Percentiles rank a stretch among this genome's conserved stretches.
These are phyloP conservation scores for Fusarium proliferatum DNA, from an alignment of 2,329 filamentous ascomycete genomes.

Conservation along the genomic window DNA sequence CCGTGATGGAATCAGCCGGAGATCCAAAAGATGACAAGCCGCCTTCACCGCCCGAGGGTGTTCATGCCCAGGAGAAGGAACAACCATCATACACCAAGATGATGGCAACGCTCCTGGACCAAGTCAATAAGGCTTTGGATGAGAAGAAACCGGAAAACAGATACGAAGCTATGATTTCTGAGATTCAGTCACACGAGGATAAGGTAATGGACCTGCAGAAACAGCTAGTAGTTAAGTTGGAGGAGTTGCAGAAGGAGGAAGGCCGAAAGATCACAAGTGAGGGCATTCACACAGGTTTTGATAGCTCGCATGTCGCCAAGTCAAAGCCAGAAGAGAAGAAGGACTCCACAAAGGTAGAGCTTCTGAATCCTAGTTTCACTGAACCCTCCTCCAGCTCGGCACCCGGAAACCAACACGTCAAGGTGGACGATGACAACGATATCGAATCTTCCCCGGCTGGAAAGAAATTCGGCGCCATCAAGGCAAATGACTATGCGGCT, in stretches of 20 bases:
- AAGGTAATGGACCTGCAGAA: constrained; percentile 84
- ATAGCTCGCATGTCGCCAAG: constrained; percentile 84
- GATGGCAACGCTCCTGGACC: constrained; percentile 96
- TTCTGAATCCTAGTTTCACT: constrained; percentile 75
- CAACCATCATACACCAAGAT: constrained; percentile 93
- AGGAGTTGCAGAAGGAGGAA: constrained; percentile 86
- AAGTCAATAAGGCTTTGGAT: constrained; percentile 87
- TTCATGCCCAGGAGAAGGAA: constrained; percentile 78
- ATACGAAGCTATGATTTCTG: constrained; percentile 80
- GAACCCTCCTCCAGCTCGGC: constrained; percentile 24
- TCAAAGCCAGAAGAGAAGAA: constrained; percentile 58
- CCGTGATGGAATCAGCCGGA: constrained; percentile 83
- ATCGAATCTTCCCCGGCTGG: constrained; percentile 81
- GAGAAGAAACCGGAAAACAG: constrained; percentile 77
- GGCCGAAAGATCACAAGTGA: constrained; percentile 94
- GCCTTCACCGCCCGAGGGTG: constrained; percentile 78
- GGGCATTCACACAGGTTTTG: constrained; percentile 86
- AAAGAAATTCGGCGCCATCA: constrained; percentile 85
- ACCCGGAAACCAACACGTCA: constrained; percentile 27
- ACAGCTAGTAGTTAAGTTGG: constrained; percentile 79
- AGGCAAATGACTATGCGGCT: constrained; percentile 76
- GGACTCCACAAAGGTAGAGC: constrained; percentile 70
- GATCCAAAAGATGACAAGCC: constrained; percentile 80
- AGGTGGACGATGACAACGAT: constrained; percentile 73
- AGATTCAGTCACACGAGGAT: constrained; percentile 78